Evolutionary conservation across 371 early-diverging fungal species (phyloP), one percentile per base, ranked within the genome.

Genomic region (Zancudomyces culisetae): DNA sequence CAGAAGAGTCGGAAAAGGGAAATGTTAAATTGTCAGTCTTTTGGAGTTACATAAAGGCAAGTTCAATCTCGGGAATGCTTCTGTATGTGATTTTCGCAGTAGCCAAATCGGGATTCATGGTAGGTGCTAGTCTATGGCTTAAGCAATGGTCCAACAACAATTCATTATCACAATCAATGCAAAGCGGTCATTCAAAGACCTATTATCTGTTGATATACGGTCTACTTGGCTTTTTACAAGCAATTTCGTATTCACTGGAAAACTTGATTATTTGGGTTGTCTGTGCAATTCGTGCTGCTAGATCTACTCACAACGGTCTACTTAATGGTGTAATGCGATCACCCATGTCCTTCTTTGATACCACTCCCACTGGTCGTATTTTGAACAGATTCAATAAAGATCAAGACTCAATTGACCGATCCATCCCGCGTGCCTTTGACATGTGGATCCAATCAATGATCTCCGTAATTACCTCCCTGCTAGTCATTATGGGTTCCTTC

Each of bases 281-380:
- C 24, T 90, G 90, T 58, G 89, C 81, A 27, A 79, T 88, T 54
- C 74, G 81, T 15, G 81, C 80, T 0, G 79, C 81, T 18, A 70
- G 68, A 10, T 64, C 72, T 6, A 63, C 77, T 45, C 83, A 83
- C 39, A 52, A 68, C 1, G 24, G 54, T 3, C 53, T 60, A 52
- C 45, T 60, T 0, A 15, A 23, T 2, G 27, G 53, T 27, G 62
- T 67, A 18, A 35, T 78, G 62, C 73, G 76, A 8, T 81, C 90
- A 10, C 92, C 93, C 19, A 89, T 89, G 86, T 70, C 78, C 0
- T 93, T 88, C 60, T 88, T 83, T 57, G 87, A 90, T 57, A 79
- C 83, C 0, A 91, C 89, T 1, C 96, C 90, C 0, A 63, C 87
- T 15, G 91, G 92, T 20, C 77, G 87, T 42, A 79, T 90, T 39